phyloP scores from a whole-genome alignment of 352 stramenopile species.

The Globisporangium nunn region DNA sequence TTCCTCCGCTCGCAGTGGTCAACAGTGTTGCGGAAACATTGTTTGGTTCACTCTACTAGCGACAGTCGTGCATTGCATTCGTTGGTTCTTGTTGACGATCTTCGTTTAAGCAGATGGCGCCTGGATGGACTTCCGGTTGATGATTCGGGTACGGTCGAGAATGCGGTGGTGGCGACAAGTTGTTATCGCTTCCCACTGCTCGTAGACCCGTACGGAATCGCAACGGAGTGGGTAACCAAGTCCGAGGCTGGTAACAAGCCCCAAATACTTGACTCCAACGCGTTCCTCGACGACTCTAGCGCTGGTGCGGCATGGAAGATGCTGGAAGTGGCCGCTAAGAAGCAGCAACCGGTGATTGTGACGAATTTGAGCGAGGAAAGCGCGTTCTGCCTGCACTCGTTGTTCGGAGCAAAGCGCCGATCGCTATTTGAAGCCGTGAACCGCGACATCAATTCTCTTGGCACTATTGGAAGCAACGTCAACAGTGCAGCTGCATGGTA shows the following conservation, averaged over 20 bases:
- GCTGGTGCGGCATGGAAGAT: constrained; percentile 28
- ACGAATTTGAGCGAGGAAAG: constrained; percentile 25
- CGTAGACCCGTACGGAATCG: constrained; percentile 53
- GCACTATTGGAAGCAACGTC: constrained; percentile 5
- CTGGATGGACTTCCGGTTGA: constrained; percentile 30
- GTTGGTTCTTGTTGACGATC: constrained; percentile 29
- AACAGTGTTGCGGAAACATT: constrained; percentile 20
- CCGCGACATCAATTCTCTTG: constrained; percentile 24
- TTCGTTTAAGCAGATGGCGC: constrained; percentile 30
- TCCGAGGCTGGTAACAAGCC: constrained; percentile 15
- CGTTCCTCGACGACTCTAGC: constrained; percentile 6
- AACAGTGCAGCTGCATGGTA: not conserved
- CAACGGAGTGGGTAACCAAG: constrained; percentile 41
- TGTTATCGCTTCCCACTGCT: constrained; percentile 46
- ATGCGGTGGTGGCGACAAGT: constrained; percentile 26
- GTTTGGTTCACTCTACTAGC: constrained; percentile 21
- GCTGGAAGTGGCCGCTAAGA: constrained; percentile 29
- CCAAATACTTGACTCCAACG: constrained; percentile 3
- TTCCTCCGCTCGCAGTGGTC: constrained; percentile 36
- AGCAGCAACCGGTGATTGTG: constrained; percentile 34
- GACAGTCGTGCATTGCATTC: constrained; percentile 11
- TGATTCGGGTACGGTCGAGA: constrained; percentile 37
- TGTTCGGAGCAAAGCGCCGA: constrained; percentile 43
- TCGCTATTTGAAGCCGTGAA: constrained; percentile 41
- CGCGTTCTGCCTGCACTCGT: constrained; percentile 20